Evolutionary conservation across 768 basidiomycete species (phyloP), one percentile per base, ranked within the genome.

Genomic region (Dentipellis sp.): DNA sequence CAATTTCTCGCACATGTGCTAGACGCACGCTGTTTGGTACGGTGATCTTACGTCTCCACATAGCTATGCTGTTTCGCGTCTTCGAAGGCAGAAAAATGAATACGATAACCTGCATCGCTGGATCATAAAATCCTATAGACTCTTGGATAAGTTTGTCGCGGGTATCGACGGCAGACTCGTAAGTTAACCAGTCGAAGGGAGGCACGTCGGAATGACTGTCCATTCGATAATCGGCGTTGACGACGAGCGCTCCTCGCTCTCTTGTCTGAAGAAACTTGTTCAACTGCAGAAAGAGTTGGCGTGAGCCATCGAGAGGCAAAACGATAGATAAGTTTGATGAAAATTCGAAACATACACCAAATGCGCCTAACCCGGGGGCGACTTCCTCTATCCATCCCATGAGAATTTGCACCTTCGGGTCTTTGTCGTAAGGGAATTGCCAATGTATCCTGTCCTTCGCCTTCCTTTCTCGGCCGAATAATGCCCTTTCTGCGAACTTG

Each of bases 361-460:
- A 64, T 1, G 57, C 57, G 3, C 53, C 63, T 2, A 64, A 39
- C 36, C 53, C 56, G 10, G 55, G 53, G 14, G 39, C 35, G 36
- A 57, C 48, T 17, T 47, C 50, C 14, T 55, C 8, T 9, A 64
- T 48, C 63, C 63, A 64, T 37, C 52, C 55, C 50, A 64, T 37
- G 12, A 56, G 19, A 11, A 49, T 38, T 17, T 45, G 40, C 9
- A 64, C 63, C 45, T 56, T 50, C 14, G 56, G 51, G 19, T 64
- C 62, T 50, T 64, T 63, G 39, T 63, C 50, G 35, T 58, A 53
- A 39, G 59, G 58, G 16, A 64, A 64, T 34, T 56, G 45, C 63
- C 63, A 64, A 23, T 61, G 57, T 52, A 64, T 58, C 35, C 63
- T 58, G 21, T 64, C 62, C 22, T 54, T 58, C 10, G 62, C 59